These are phyloP conservation scores for Penicillium malachiteum DNA, from an alignment of 495 filamentous ascomycete species.

Conservation along the genomic window DNA sequence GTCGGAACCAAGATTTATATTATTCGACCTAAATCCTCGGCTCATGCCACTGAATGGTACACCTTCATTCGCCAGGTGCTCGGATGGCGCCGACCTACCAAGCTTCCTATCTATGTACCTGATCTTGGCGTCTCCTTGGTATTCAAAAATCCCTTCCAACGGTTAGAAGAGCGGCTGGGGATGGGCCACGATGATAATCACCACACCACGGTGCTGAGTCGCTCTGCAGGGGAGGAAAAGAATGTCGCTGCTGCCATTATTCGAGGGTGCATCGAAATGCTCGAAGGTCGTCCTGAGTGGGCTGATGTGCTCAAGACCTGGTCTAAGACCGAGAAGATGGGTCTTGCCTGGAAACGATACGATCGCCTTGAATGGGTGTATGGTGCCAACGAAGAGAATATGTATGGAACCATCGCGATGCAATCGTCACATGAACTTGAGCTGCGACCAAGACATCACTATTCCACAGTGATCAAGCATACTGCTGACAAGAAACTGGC, in stretches of 20 bases:
- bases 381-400: slow-evolving; percentile 66
- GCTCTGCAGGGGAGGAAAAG: slow-evolving; percentile 49
- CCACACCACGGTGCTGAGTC: slow-evolving; percentile 46
- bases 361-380: slow-evolving; percentile 75
- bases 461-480: slow-evolving; percentile 53
- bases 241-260: slow-evolving; percentile 58
- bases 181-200: slow-evolving; percentile 33
- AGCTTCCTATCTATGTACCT: slow-evolving; percentile 65
- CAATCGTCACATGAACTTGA: slow-evolving; percentile 72
- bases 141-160: slow-evolving; percentile 63
- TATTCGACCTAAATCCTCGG: slow-evolving; percentile 62
- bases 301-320: slow-evolving; percentile 59
- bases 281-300: slow-evolving; percentile 61
- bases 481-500: slow-evolving; percentile 28
- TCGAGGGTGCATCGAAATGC: slow-evolving; percentile 56
- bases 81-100: slow-evolving; percentile 57
- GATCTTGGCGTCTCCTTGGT: slow-evolving; percentile 63
- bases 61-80: slow-evolving; percentile 65
- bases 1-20: slow-evolving; percentile 65
- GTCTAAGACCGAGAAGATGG: slow-evolving; percentile 62
- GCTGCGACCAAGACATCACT: slow-evolving; percentile 68
- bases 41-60: slow-evolving; percentile 71
- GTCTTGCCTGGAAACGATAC: slow-evolving; percentile 74
- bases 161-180: slow-evolving; percentile 45
- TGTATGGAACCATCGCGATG: slow-evolving; percentile 77